Percentiles rank a stretch among this genome's conserved stretches.
Evolutionary conservation across 2,329 filamentous ascomycete species (phyloP).

Genomic region (Alternaria conjuncta): DNA sequence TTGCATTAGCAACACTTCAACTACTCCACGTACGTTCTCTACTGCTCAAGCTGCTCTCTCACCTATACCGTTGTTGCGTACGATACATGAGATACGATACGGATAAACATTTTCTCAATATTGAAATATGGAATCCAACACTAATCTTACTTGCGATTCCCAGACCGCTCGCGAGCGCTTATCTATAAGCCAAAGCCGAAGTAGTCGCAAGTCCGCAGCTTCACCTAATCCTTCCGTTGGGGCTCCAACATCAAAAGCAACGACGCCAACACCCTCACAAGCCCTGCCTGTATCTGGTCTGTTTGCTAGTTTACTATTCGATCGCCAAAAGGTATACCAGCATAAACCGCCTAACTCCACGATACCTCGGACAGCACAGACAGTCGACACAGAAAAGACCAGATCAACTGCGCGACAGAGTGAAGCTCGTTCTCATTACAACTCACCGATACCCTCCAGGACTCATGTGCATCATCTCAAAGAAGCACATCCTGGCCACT

Average conservation of each 20-base stretch:
- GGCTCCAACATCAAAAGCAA: neutral
- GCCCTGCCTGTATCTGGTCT: neutral
- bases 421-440: neutral
- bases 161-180: neutral
- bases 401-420: too few species aligned
- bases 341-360: neutral
- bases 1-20: neutral
- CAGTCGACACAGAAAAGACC: neutral
- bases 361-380: neutral
- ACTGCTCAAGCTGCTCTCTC: neutral
- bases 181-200: neutral
- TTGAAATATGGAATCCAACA: constrained; percentile 2
- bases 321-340: constrained; percentile 13
- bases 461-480: neutral
- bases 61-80: neutral
- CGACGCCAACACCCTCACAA: neutral
- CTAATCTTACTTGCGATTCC: neutral
- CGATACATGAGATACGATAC: constrained; percentile 1
- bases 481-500: neutral
- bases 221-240: neutral
- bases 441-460: neutral
- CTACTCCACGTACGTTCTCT: neutral
- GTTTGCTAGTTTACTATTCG: constrained; percentile 11
- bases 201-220: neutral
- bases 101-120: neutral